Evolutionary conservation across 2,329 filamentous ascomycete species (phyloP), one percentile per base, ranked within the genome.

Genomic region (Fusarium sp.): DNA sequence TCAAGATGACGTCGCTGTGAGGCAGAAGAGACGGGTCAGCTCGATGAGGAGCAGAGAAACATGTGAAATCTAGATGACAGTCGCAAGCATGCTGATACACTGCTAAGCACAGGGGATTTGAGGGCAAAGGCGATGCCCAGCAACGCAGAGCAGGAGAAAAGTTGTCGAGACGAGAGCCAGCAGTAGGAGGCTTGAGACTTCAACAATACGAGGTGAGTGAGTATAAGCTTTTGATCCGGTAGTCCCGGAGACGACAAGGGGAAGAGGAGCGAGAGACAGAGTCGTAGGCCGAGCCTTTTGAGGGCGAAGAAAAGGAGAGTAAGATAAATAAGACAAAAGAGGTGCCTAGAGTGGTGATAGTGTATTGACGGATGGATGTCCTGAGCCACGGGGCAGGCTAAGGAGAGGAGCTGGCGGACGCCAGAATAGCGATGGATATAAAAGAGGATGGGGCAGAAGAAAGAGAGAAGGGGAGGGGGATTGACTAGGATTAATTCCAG

Each of bases 1-100:
- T 66, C 45, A 55, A 45, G 62, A 70, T 75, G 72, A 75, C 71
- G 75, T 76, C 63, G 74, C 66, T 50, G 67, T 65, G 63, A 76
- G 63, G 57, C 58, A 51, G 62, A 68, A 62, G 69, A 18, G 51
- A 41, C 14, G 51, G 36, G 56, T 67, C 61, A 66, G 50, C 59
- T 68, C 62, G 45, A 52, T 52, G 55, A 52, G 63, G 66, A 75
- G 72, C 68, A 78, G 57, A 50, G 63, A 66, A 75, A 66, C 60
- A 73, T 69, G 62, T 60, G 66, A 75, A 70, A 65, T 69, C 74
- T 74, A 72, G 68, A 66, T 77, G 68, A 75, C 75, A 63, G 58
- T 71, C 64, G 68, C 39, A 74, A 69, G 68, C 73, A 77, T 77
- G 74, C 75, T 74, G 58, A 61, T 51, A 51, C 50, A 45, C 57